Base-by-base conservation (phyloP, 1,139 yeast genomes). In the Schwanniomyces etchellsii region DNA sequence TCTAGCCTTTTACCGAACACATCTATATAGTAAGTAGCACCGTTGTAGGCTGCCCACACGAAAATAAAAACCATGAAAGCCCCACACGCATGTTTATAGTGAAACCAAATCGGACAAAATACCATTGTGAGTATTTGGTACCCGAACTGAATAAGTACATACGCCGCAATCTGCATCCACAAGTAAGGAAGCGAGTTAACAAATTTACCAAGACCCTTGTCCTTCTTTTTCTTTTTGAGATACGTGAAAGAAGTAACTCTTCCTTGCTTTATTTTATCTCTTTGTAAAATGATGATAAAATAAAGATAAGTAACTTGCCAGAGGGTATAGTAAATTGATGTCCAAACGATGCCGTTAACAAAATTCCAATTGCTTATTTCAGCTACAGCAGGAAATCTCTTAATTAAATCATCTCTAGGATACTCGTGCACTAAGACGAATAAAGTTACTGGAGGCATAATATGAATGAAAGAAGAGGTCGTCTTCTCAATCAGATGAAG, bases 261-360 rank as follows among this genome's bases (percentile, higher is more conserved):
- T 1, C 98, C 97, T 4, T 81, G 76, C 48, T 79, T 80, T 43
- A 91, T 89, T 61, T 88, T 77, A 28, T 82, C 86, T 32, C 84
- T 78, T 34, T 80, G 70, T 31, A 77, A 74, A 36, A 88, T 74
- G 2, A 96, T 89, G 43, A 91, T 91, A 55, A 91, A 91, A 55
- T 86, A 86, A 53, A 89, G 96, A 56, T 91, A 91, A 5, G 77
- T 55, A 0, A 77, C 72, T 60, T 91, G 98, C 98, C 98, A 91
- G n/a, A 83, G 59, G 34, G 89, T 72, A 50, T 91, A 91, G 44
- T 83, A 78, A n/a, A 84, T 47, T 0, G 95, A 81, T 0, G 97
- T 86, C 70, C 81, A 76, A 3, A 83, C 39, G 13, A 89, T 71
- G 0, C 95, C 94, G 30, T 73, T 65, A 41, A 79, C 58, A 34